Percentiles rank a stretch among this genome's conserved stretches.
Evolutionary conservation across 345 rosid genomes (phyloP).

Genomic region (Brassica nigra): DNA sequence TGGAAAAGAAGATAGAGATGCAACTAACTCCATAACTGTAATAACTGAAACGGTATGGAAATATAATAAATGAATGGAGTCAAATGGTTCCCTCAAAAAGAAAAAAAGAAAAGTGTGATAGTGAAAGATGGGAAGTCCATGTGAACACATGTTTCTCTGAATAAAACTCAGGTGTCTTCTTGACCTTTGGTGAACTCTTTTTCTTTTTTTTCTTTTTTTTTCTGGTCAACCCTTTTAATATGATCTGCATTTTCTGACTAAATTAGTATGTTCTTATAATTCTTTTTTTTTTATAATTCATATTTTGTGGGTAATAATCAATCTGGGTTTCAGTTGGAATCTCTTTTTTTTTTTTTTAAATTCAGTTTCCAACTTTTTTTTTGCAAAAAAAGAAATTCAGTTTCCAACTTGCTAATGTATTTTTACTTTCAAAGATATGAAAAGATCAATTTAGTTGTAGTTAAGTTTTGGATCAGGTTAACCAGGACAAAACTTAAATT

Average conservation of each 20-base stretch:
- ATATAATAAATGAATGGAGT: slow-evolving; percentile 43
- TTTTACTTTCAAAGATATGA: background rate
- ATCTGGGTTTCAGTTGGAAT: background rate
- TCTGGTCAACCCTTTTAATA: slow-evolving; percentile 25
- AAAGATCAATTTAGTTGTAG: background rate
- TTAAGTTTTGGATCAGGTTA: background rate
- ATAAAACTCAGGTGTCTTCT: slow-evolving; percentile 43
- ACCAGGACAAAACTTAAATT: background rate
- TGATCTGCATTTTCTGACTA: slow-evolving; percentile 5
- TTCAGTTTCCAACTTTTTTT: background rate
- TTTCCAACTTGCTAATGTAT: background rate
- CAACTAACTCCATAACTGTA: slow-evolving; percentile 66
- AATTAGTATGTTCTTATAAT: background rate
- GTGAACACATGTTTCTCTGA: slow-evolving; percentile 58
- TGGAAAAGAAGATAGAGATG: slow-evolving; percentile 19
- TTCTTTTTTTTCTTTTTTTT: background rate
- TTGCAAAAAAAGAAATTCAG: too few species aligned
- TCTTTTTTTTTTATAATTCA: background rate
- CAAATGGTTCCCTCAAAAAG: slow-evolving; percentile 38
- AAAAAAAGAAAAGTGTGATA: slow-evolving; percentile 25
- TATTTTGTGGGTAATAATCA: background rate
- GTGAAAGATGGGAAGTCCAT: slow-evolving; percentile 56
- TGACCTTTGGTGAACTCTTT: slow-evolving; percentile 22
- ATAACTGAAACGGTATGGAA: slow-evolving; percentile 61
- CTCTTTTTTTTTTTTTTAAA: too few species aligned